Conservation (phyloP, 2,329 filamentous ascomycete genomes). For the Paecilomyces variotii region DNA sequence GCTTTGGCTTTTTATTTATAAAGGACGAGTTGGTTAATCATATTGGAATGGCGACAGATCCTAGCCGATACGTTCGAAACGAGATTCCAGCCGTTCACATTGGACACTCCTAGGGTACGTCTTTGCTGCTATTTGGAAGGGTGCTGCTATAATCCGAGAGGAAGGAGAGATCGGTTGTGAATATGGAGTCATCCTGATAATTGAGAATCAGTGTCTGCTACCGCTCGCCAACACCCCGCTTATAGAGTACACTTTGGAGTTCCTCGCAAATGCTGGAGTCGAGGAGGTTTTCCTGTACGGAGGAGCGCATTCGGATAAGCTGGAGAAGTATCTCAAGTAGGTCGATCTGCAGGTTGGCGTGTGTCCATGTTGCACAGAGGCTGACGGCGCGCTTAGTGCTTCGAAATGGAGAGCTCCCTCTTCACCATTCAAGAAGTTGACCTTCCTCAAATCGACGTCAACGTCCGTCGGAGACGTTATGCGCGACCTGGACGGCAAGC, state of each 20-base stretch:
- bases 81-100: conserved; percentile 78
- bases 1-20: background rate
- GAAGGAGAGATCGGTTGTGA: background rate
- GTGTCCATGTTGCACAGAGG: conserved; percentile 1
- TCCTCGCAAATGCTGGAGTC: conserved; percentile 90
- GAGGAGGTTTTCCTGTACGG: conserved; percentile 90
- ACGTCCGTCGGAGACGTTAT: conserved; percentile 88
- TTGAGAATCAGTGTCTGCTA: conserved; percentile 65
- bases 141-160: background rate
- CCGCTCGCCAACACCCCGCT: conserved; percentile 88
- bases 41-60: conserved; percentile 46
- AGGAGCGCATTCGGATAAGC: conserved; percentile 73
- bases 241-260: conserved; percentile 96
- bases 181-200: background rate
- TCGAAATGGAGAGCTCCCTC: conserved; percentile 69
- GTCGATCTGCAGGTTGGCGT: conserved; percentile 5
- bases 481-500: conserved; percentile 81
- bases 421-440: conserved; percentile 71
- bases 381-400: conserved; percentile 31
- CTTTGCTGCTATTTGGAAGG: background rate
- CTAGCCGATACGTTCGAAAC: conserved; percentile 94
- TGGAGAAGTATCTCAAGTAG: conserved; percentile 75
- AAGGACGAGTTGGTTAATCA: conserved; percentile 5
- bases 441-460: conserved; percentile 80
- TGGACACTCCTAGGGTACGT: conserved; percentile 77